Percentiles rank a stretch among this genome's conserved stretches.
These are phyloP conservation scores for Exophiala sideris DNA, from an alignment of 2,329 filamentous ascomycete species.

Conservation along the genomic window DNA sequence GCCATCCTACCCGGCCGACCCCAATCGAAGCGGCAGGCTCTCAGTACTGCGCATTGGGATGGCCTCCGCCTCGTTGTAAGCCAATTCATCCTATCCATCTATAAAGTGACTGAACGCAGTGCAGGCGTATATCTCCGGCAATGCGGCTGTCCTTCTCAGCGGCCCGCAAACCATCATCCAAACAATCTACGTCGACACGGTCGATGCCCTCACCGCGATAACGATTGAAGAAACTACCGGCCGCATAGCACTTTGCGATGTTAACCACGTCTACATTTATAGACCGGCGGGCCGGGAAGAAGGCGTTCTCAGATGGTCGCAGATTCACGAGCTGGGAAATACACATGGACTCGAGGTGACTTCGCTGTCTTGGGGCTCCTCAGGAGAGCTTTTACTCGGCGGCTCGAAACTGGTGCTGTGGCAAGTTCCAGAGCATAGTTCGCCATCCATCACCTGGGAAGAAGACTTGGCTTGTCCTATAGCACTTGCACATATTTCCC, in stretches of 20 bases:
- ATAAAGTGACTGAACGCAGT: slow-evolving; percentile 1
- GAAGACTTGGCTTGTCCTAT: slow-evolving; percentile 68
- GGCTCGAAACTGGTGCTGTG: slow-evolving; percentile 69
- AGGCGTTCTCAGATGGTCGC: slow-evolving; percentile 56
- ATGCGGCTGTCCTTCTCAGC: slow-evolving; percentile 78
- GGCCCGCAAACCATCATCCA: slow-evolving; percentile 74
- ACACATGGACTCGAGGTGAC: slow-evolving; percentile 43
- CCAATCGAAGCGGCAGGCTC: slow-evolving; percentile 71
- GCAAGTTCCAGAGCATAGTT: slow-evolving; percentile 43
- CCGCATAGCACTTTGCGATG: slow-evolving; percentile 76
- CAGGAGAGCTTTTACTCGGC: slow-evolving; percentile 79
- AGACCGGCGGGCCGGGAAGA: slow-evolving; percentile 68
- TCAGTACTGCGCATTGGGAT: slow-evolving; percentile 71
- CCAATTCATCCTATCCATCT: slow-evolving; percentile 4
- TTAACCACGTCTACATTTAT: slow-evolving; percentile 69
- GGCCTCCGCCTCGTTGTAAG: slow-evolving; percentile 69
- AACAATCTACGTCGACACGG: slow-evolving; percentile 82
- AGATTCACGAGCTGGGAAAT: slow-evolving; percentile 33
- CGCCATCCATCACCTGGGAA: slow-evolving; percentile 62
- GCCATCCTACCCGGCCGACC: slow-evolving; percentile 76
- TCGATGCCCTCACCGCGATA: slow-evolving; percentile 67
- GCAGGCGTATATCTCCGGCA: slow-evolving; percentile 85
- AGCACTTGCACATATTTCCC: slow-evolving; percentile 74
- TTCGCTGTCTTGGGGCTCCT: slow-evolving; percentile 80
- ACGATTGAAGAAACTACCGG: slow-evolving; percentile 77